Conservation (phyloP, 1,284 basidiomycete species). For the Athelia psychrophila region DNA sequence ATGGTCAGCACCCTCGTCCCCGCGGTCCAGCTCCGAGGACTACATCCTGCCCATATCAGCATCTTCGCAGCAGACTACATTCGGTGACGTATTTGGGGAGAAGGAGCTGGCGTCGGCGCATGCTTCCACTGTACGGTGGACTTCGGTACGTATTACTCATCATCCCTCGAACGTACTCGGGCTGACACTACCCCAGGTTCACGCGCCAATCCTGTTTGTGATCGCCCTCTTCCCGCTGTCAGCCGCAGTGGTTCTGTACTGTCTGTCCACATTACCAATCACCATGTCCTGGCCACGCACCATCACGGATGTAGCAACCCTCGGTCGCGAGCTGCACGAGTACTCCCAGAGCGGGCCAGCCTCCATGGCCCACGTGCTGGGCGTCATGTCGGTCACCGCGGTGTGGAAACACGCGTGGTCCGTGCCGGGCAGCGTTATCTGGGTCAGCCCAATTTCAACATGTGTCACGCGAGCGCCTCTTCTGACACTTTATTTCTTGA, state of each 20-base stretch:
- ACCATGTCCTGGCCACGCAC: constrained; percentile 74
- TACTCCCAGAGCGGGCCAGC: constrained; percentile 69
- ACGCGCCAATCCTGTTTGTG: constrained; percentile 63
- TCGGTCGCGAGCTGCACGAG: constrained; percentile 71
- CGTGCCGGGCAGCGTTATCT: constrained; percentile 85
- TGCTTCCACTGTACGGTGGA: constrained; percentile 37
- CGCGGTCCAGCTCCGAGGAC: constrained; percentile 49
- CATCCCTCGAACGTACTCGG: no score
- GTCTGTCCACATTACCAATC: constrained; percentile 63
- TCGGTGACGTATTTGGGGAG: constrained; percentile 43
- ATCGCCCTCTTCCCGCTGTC: constrained; percentile 66
- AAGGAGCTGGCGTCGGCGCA: constrained; percentile 28
- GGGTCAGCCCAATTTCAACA: constrained; percentile 50
- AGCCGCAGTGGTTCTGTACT: constrained; percentile 45
- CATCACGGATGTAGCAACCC: constrained; percentile 66
- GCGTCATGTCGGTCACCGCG: constrained; percentile 81
- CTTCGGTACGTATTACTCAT: constrained; percentile 35
- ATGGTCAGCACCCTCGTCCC: constrained; percentile 48
- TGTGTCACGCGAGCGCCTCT: constrained; percentile 16
- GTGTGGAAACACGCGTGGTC: constrained; percentile 96
- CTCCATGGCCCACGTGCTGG: constrained; percentile 68
- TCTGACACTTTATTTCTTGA: constrained; percentile 11
- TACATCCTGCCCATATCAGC: constrained; percentile 71
- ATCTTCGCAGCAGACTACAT: constrained; percentile 49
- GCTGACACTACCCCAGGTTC: constrained; percentile 41